Base-by-base conservation (phyloP, 305 asterid genomes). In the Solanum hybrid region DNA sequence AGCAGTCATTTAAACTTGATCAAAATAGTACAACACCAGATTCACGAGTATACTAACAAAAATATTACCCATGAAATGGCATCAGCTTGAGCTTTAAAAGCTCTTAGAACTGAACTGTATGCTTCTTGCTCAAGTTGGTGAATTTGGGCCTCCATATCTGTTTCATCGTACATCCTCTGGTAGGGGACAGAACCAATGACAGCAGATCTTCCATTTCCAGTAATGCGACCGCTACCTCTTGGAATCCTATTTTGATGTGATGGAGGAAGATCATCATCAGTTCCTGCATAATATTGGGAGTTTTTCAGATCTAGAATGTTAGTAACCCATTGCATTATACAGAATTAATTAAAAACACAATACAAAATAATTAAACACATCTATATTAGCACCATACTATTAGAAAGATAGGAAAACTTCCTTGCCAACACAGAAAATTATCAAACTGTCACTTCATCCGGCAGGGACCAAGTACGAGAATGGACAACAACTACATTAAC, bases 81-180 rank as follows among this genome's bases (percentile, higher is more conserved):
- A 95, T 96, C 99, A 69, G 94, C 95, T 93, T 97, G 99, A 85
- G 98, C 99, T 95, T 95, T 97, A 92, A 97, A 96, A 73, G 99
- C 99, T 93, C 98, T 92, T 90, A 97, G 92, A 93, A 96, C 94
- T 17, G 99, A 95, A 94, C 93, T 92, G 93, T 97, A 97, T 78
- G 98, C 99, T 90, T 97, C 98, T 92, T 95, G 97, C 95, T 96
- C 98, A 88, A 97, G 93, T 90, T 96, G 96, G 93, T 95, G 99
- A 90, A 97, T 95, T 91, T 93, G 92, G 88, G 94, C 91, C 92
- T 95, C 96, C 96, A 95, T 95, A 89, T 97, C 97, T 60, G 93
- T 89, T 45, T 94, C 95, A 36, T 93, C 95, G 81, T 92, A 91
- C 92, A 91, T 88, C 89, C 92, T 93, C 77, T 34, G 88, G 89